Evolutionary conservation across 1,139 yeast species (phyloP).

Genomic region (Hansenula sp.): DNA sequence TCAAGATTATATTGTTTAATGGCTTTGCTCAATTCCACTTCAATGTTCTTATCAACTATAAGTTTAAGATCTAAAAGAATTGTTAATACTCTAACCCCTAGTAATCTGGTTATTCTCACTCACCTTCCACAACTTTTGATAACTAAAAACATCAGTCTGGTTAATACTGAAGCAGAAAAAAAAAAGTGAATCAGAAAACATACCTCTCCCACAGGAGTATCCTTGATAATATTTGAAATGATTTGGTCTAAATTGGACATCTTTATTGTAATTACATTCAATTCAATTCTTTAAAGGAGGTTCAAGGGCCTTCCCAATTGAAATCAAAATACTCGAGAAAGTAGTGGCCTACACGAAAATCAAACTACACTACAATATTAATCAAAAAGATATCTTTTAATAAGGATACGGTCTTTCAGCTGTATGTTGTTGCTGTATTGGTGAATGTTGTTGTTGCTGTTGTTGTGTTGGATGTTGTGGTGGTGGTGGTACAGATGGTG

Average conservation of each 20-base stretch:
- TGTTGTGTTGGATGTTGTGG: background rate
- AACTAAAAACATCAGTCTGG: constrained; percentile 16
- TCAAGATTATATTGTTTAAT: constrained; percentile 38
- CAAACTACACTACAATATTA: too few species aligned
- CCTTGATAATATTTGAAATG: constrained; percentile 33
- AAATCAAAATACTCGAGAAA: background rate
- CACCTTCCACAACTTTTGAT: constrained; percentile 22
- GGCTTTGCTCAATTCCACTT: constrained; percentile 27
- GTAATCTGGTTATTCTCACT: too few species aligned
- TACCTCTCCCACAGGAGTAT: constrained; percentile 53
- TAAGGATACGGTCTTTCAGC: constrained; percentile 5
- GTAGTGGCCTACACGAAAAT: too few species aligned
- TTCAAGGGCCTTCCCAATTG: too few species aligned
- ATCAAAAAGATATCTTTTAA: too few species aligned
- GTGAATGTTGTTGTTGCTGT: background rate
- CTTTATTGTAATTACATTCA: too few species aligned
- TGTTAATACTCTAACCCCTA: background rate
- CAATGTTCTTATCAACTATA: constrained; percentile 29
- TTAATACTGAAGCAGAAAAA: too few species aligned
- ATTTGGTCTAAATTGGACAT: constrained; percentile 15
- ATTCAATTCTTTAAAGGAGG: too few species aligned
- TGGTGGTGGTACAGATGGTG: background rate
- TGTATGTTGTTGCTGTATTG: background rate
- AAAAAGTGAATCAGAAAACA: constrained; percentile 10
- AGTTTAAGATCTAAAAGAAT: constrained; percentile 25